These are phyloP conservation scores for Penicillium taxi DNA, from an alignment of 495 filamentous ascomycete genomes.

Conservation along the genomic window DNA sequence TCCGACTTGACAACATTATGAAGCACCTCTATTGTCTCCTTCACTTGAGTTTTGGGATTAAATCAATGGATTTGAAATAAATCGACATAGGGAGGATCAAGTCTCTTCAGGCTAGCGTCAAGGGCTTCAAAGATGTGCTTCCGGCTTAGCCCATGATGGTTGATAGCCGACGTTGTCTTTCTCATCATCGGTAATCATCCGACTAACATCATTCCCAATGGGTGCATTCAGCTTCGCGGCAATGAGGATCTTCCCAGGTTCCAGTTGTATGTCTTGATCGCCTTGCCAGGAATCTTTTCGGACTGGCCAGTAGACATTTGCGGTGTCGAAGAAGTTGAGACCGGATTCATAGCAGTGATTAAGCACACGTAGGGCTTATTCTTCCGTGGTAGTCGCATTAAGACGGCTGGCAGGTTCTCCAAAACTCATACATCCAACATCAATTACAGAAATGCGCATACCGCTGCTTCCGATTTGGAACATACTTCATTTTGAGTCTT, in stretches of 20 bases:
- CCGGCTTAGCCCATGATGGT: constrained; percentile 49
- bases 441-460: constrained; percentile 57
- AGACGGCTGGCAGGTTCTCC: constrained; percentile 41
- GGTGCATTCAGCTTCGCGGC: constrained; percentile 56
- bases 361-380: constrained; percentile 55
- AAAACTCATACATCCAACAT: constrained; percentile 63
- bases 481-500: constrained; percentile 22
- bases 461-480: constrained; percentile 54
- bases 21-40: constrained; percentile 68
- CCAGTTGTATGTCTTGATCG: constrained; percentile 46
- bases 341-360: constrained; percentile 62
- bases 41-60: constrained; percentile 45
- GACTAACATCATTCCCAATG: constrained; percentile 16
- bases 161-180: constrained; percentile 18
- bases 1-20: constrained; percentile 56
- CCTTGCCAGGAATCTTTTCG: constrained; percentile 28
- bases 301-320: constrained; percentile 38
- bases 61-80: constrained; percentile 63
- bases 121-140: constrained; percentile 63
- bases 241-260: constrained; percentile 66
- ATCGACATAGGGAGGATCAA: constrained; percentile 63
- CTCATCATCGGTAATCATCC: constrained; percentile 16
- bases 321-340: constrained; percentile 53
- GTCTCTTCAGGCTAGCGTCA: constrained; percentile 55
- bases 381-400: constrained; percentile 56